A percentile compares a stretch with the other conserved stretches of the same genome.
phyloP scores from a whole-genome alignment of 768 basidiomycete genomes.

The Russula virescens region DNA sequence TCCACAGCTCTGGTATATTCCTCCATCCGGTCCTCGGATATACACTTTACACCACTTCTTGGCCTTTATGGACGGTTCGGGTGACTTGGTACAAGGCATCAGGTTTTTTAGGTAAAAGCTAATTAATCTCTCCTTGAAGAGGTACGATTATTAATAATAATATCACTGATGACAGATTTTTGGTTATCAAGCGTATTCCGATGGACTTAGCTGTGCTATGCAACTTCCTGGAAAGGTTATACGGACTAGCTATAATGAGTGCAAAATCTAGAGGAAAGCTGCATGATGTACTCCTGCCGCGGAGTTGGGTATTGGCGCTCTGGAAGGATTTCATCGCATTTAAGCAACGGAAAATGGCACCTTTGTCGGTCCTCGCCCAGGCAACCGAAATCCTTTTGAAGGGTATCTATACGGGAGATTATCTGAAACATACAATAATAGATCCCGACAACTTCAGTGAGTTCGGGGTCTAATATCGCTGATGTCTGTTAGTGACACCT shows the following conservation, averaged over 20 bases:
- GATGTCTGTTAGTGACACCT: too few relatives aligned
- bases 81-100: conserved; percentile 41
- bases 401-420: conserved; percentile 14
- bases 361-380: background rate
- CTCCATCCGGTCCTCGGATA: background rate
- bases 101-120: conserved; percentile 24
- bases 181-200: conserved; percentile 34
- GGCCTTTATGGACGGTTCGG: conserved; percentile 20
- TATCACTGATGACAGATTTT: conserved; percentile 39
- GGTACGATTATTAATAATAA: too few relatives aligned
- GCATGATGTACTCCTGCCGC: conserved; percentile 48
- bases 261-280: conserved; percentile 30
- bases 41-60: conserved; percentile 5
- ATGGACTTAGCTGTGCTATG: conserved; percentile 48
- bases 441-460: too few relatives aligned
- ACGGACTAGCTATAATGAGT: conserved; percentile 38
- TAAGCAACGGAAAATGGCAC: background rate
- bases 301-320: conserved; percentile 41
- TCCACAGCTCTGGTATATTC: background rate
- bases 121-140: background rate
- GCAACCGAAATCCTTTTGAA: background rate
- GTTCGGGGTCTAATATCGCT: too few relatives aligned
- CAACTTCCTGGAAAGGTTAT: conserved; percentile 45
- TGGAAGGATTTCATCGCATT: conserved; percentile 19
- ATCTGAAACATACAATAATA: background rate